These are phyloP conservation scores for Pezicula radicicola DNA, from an alignment of 2,329 filamentous ascomycete genomes.

Conservation along the genomic window DNA sequence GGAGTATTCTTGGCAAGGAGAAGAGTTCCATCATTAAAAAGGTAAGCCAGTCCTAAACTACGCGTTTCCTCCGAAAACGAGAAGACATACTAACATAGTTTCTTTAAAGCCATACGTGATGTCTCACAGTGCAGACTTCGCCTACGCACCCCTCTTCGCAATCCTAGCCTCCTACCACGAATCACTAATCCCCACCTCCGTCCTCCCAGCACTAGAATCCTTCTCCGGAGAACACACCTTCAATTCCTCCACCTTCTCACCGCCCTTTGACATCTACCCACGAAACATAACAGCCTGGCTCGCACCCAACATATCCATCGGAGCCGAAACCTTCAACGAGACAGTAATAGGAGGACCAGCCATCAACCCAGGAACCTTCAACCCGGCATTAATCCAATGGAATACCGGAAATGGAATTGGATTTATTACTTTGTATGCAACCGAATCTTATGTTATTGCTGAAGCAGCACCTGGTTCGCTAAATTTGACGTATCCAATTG, in stretches of 20 bases:
- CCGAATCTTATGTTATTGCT: constrained; percentile 36
- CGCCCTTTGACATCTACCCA: constrained; percentile 52
- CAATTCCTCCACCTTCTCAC: constrained; percentile 49
- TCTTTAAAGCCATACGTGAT: constrained; percentile 29
- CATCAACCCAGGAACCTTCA: constrained; percentile 49
- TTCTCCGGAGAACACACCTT: constrained; percentile 54
- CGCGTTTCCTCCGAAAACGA: too few relatives aligned
- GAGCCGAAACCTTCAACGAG: constrained; percentile 55
- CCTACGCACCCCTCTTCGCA: constrained; percentile 54
- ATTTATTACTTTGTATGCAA: constrained; percentile 35
- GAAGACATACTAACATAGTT: not conserved
- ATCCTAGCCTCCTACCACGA: constrained; percentile 49
- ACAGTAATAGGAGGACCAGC: constrained; percentile 52
- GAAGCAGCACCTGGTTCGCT: constrained; percentile 40
- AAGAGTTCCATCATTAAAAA: constrained; percentile 19
- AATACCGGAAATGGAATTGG: constrained; percentile 35
- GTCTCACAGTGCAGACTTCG: constrained; percentile 57
- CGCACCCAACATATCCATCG: constrained; percentile 53
- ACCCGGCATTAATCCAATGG: constrained; percentile 61
- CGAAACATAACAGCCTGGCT: constrained; percentile 60
- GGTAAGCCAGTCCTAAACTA: constrained; percentile 1
- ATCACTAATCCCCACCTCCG: constrained; percentile 39
- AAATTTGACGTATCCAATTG: constrained; percentile 50
- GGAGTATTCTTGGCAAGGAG: constrained; percentile 50
- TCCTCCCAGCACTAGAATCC: constrained; percentile 34